Evolutionary conservation across 805 yeast genomes (phyloP).

Genomic region (Kodamaea hsintzibuensis): DNA sequence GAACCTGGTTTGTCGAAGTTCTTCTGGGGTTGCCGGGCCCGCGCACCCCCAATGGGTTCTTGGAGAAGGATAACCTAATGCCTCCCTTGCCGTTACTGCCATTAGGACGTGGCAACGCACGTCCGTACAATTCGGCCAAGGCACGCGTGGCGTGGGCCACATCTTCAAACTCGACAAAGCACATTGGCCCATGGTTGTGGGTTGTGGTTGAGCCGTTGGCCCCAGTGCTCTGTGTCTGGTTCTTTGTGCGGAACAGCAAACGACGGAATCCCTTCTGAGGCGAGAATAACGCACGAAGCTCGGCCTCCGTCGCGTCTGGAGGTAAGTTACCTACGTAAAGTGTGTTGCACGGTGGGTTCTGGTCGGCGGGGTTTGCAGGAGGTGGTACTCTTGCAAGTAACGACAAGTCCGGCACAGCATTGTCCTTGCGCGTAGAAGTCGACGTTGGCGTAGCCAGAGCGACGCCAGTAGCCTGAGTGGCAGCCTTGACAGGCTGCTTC

Average conservation of each 20-base stretch:
- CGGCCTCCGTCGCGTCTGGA: conserved; percentile 94
- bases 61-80: conserved; percentile 88
- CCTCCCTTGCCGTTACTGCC: conserved; percentile 83
- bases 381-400: conserved; percentile 80
- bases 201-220: conserved; percentile 24
- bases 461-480: conserved; percentile 10
- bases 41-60: conserved; percentile 95
- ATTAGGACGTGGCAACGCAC: conserved; percentile 81
- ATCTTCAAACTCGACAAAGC: conserved; percentile 98
- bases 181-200: conserved; percentile 91
- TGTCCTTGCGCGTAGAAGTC: conserved; percentile 1
- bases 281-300: conserved; percentile 81
- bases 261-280: conserved; percentile 92
- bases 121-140: conserved; percentile 88
- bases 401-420: conserved; percentile 60
- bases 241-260: conserved; percentile 84
- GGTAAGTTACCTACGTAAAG: conserved; percentile 96
- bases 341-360: conserved; percentile 98
- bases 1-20: conserved; percentile 31
- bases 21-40: conserved; percentile 57
- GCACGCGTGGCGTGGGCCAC: conserved; percentile 93
- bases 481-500: conserved; percentile 4
- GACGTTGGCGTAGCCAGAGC: conserved; percentile 18
- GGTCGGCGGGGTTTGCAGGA: conserved; percentile 98
- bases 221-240: conserved; percentile 27